A percentile compares a stretch with the other conserved stretches of the same genome.
Conservation (phyloP, 345 rosid genomes). For the Mallotus nudiflorus region DNA sequence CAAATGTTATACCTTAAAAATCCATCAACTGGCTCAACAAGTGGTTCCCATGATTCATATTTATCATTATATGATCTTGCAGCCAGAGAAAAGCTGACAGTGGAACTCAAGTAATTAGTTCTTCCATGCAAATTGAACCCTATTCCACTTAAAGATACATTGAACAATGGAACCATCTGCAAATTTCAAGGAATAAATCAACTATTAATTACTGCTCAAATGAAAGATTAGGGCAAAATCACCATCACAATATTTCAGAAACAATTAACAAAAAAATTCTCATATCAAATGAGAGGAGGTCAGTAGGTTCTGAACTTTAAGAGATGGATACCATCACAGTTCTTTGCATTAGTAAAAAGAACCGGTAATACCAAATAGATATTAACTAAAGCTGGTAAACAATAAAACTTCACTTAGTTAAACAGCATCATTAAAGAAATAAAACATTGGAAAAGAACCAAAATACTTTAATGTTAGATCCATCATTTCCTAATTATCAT, state of each 20-base stretch:
- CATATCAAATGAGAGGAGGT: not conserved
- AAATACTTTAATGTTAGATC: not conserved
- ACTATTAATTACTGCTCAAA: constrained; percentile 1
- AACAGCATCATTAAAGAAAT: not conserved
- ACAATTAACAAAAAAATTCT: too few species aligned
- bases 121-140: constrained; percentile 75
- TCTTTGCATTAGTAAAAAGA: not conserved
- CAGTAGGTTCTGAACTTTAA: not conserved
- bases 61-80: constrained; percentile 94
- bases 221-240: not conserved
- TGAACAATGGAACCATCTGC: constrained; percentile 98
- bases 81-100: constrained; percentile 74
- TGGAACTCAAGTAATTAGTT: constrained; percentile 58
- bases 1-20: constrained; percentile 55
- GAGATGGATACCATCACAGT: not conserved
- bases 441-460: not conserved
- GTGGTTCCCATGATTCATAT: constrained; percentile 93
- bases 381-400: not conserved
- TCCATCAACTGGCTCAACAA: constrained; percentile 84
- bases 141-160: constrained; percentile 67
- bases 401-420: not conserved
- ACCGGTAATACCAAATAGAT: not conserved
- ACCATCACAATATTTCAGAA: too few species aligned
- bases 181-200: constrained; percentile 20
- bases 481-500: not conserved